phyloP scores from a whole-genome alignment of 2,329 filamentous ascomycete genomes.

The Aureobasidium lini region DNA sequence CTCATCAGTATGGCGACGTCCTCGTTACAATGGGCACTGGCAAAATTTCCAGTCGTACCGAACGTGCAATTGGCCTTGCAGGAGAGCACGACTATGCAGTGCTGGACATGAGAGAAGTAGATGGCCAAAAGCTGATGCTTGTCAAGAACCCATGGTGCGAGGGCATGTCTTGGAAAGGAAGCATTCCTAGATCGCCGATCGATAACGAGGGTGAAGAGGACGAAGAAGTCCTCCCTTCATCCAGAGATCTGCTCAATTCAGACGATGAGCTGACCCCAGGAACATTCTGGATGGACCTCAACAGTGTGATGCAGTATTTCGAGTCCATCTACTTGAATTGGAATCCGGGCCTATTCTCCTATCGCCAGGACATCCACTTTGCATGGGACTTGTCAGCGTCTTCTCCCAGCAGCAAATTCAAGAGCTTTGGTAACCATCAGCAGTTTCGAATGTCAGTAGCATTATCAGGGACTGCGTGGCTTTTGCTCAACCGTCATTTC shows the following conservation, averaged over 20 bases:
- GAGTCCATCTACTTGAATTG: constrained; percentile 96
- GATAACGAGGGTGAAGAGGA: constrained; percentile 17
- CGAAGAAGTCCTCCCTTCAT: constrained; percentile 23
- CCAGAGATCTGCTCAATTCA: constrained; percentile 29
- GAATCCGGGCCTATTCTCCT: constrained; percentile 77
- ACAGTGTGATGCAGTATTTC: constrained; percentile 83
- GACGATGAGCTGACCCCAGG: constrained; percentile 49
- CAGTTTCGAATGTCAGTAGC: constrained; percentile 51
- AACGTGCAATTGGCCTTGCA: constrained; percentile 72
- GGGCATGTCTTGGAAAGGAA: constrained; percentile 65
- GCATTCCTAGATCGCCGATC: constrained; percentile 14
- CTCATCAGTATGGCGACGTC: constrained; percentile 71
- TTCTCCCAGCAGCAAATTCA: constrained; percentile 50
- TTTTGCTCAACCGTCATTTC: constrained; percentile 82
- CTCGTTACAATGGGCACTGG: constrained; percentile 88
- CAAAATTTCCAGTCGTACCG: constrained; percentile 66
- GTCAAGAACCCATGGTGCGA: constrained; percentile 96
- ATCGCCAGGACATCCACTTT: constrained; percentile 86
- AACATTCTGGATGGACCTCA: constrained; percentile 90
- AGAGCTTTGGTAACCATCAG: constrained; percentile 63
- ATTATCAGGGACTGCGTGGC: constrained; percentile 62
- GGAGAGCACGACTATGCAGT: constrained; percentile 93
- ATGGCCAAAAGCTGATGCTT: constrained; percentile 60
- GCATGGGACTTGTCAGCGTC: constrained; percentile 57
- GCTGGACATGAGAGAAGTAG: constrained; percentile 63